Conservation (phyloP, 2,329 filamentous ascomycete species). For the Iodosphaeria phyllophila region DNA sequence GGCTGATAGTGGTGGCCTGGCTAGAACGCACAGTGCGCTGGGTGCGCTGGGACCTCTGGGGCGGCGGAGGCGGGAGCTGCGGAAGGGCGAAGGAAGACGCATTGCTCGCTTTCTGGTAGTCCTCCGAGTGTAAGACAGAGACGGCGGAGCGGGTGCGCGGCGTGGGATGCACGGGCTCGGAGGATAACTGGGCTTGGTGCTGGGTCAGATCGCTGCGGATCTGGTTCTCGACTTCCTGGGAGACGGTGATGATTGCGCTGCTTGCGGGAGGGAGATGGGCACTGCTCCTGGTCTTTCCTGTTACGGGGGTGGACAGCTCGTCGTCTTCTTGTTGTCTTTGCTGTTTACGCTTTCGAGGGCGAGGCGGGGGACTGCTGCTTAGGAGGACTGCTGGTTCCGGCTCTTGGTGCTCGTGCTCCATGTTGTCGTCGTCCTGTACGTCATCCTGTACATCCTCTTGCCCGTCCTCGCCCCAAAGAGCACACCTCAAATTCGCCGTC, state of each 20-base stretch:
- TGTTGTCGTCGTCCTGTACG: too few species aligned
- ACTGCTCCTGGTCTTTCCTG: slow-evolving; percentile 3
- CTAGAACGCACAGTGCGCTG: slow-evolving; percentile 7
- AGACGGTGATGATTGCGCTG: slow-evolving; percentile 17
- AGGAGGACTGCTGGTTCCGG: too few species aligned
- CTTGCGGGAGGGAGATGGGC: too few species aligned
- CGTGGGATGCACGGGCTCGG: slow-evolving; percentile 2
- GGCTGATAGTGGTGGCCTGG: slow-evolving; percentile 2
- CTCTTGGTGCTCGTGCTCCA: too few species aligned
- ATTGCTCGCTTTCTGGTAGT: too few species aligned
- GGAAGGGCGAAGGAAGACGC: slow-evolving; percentile 14
- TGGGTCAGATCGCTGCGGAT: slow-evolving; percentile 1
- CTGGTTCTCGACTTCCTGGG: slow-evolving; percentile 2
- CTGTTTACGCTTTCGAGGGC: slow-evolving; percentile 7
- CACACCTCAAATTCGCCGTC: slow-evolving; percentile 35
- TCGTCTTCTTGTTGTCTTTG: slow-evolving; percentile 12
- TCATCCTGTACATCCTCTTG: slow-evolving; percentile 7
- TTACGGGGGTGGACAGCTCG: slow-evolving; percentile 11
- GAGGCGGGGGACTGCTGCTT: slow-evolving; percentile 26
- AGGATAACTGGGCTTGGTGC: too few species aligned
- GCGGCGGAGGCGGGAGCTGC: slow-evolving; percentile 7
- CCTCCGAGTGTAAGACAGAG: too few species aligned
- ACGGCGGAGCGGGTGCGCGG: slow-evolving; percentile 13
- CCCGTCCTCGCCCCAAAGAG: slow-evolving; percentile 21
- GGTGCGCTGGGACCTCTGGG: slow-evolving; percentile 11